Percentiles rank a stretch among this genome's conserved stretches.
Evolutionary conservation across 1,284 basidiomycete species (phyloP).

Genomic region (Malassezia nana): DNA sequence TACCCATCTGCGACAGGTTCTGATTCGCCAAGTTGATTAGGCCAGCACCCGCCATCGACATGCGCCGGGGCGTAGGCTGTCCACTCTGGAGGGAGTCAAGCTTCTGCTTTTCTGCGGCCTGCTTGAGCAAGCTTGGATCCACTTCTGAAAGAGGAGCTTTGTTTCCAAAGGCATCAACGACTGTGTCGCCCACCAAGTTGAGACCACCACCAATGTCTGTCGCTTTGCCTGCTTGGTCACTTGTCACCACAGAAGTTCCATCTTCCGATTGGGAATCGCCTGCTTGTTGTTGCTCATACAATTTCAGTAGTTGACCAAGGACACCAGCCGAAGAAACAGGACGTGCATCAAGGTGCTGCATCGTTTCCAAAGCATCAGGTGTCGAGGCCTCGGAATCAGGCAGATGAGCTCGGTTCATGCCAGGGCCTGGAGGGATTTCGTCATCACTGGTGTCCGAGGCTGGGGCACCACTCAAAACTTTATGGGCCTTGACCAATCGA

Average conservation of each 20-base stretch:
- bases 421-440: slow-evolving; percentile 17
- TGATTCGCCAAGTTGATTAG: slow-evolving; percentile 8
- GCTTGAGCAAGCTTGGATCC: background rate
- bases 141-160: background rate
- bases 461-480: slow-evolving; percentile 19
- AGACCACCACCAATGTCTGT: slow-evolving; percentile 5
- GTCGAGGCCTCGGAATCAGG: slow-evolving; percentile 34
- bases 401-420: slow-evolving; percentile 32
- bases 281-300: slow-evolving; percentile 30
- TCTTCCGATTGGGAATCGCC: background rate
- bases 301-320: slow-evolving; percentile 41
- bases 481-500: slow-evolving; percentile 35
- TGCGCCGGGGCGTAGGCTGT: background rate
- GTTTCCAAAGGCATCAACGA: slow-evolving; percentile 9
- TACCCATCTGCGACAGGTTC: background rate
- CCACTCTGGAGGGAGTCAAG: background rate
- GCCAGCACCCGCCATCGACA: background rate
- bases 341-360: slow-evolving; percentile 36
- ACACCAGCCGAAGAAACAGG: slow-evolving; percentile 36
- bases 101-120: background rate
- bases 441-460: slow-evolving; percentile 16
- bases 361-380: slow-evolving; percentile 37
- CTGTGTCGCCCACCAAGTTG: background rate
- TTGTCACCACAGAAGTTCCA: background rate
- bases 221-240: background rate